Conservation (phyloP, 192 early-diverging fungal species). For the Backusella morwellensis region DNA sequence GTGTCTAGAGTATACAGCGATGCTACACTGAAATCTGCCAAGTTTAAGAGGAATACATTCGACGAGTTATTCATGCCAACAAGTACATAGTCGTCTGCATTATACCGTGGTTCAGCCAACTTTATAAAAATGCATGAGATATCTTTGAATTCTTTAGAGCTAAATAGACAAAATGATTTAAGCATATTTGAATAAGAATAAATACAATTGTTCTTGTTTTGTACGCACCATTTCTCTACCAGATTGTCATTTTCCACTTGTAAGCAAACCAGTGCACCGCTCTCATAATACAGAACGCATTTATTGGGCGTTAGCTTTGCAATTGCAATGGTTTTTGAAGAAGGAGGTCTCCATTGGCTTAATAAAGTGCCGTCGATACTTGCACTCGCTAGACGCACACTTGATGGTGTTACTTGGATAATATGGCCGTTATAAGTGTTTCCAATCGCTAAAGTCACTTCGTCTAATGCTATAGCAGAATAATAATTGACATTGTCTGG, state of each 20-base stretch:
- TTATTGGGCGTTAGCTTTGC: constrained; percentile 53
- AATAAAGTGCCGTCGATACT: constrained; percentile 28
- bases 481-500: constrained; percentile 48
- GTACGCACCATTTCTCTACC: constrained; percentile 24
- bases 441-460: constrained; percentile 41
- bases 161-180: not conserved
- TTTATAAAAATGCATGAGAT: constrained; percentile 47
- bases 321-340: constrained; percentile 46
- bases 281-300: constrained; percentile 56
- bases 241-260: constrained; percentile 36
- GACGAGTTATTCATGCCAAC: constrained; percentile 14
- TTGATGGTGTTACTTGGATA: constrained; percentile 60
- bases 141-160: constrained; percentile 17
- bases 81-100: constrained; percentile 62
- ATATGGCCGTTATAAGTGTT: constrained; percentile 41
- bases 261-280: constrained; percentile 29
- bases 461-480: constrained; percentile 29
- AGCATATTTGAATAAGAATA: not conserved
- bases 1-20: constrained; percentile 43
- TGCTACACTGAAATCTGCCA: constrained; percentile 14
- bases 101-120: constrained; percentile 19
- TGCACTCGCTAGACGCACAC: constrained; percentile 48
- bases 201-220: constrained; percentile 40
- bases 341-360: constrained; percentile 50
- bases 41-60: not conserved